A percentile compares a stretch with the other conserved stretches of the same genome.
These are phyloP conservation scores for Eimeria mitis DNA, from an alignment of 169 alveolate genomes.

Conservation along the genomic window DNA sequence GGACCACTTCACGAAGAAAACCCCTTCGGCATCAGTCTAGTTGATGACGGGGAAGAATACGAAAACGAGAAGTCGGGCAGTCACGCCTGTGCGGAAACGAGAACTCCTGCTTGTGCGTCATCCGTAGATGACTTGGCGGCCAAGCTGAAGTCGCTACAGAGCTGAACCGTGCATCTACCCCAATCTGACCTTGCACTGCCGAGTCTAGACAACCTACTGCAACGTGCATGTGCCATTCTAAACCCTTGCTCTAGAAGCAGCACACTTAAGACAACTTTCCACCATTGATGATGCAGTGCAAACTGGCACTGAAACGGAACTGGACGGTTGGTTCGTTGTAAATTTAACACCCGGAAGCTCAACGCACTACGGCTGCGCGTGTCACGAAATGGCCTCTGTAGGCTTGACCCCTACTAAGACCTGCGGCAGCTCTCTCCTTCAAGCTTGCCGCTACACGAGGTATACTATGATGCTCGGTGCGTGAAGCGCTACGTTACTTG, in stretches of 20 bases:
- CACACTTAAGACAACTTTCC: not conserved
- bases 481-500: not conserved
- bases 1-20: slow-evolving; percentile 62
- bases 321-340: slow-evolving; percentile 2
- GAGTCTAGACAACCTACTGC: not conserved
- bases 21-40: slow-evolving; percentile 71
- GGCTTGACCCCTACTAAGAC: not conserved
- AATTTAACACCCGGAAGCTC: not conserved
- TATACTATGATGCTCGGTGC: not conserved
- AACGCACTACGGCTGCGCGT: not conserved
- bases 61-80: not conserved
- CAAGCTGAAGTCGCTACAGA: slow-evolving; percentile 54
- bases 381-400: not conserved
- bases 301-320: slow-evolving; percentile 12
- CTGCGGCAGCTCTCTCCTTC: not conserved
- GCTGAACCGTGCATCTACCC: slow-evolving; percentile 7
- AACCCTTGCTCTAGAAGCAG: not conserved
- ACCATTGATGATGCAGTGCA: slow-evolving; percentile 3
- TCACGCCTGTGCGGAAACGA: not conserved
- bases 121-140: slow-evolving; percentile 63
- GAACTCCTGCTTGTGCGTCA: not conserved
- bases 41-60: slow-evolving; percentile 45
- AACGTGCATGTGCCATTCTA: not conserved
- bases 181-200: not conserved
- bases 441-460: not conserved